Percentiles rank a stretch among this genome's conserved stretches.
These are phyloP conservation scores for Fonsecaea erecta DNA, from an alignment of 2,329 filamentous ascomycete genomes.

Conservation along the genomic window DNA sequence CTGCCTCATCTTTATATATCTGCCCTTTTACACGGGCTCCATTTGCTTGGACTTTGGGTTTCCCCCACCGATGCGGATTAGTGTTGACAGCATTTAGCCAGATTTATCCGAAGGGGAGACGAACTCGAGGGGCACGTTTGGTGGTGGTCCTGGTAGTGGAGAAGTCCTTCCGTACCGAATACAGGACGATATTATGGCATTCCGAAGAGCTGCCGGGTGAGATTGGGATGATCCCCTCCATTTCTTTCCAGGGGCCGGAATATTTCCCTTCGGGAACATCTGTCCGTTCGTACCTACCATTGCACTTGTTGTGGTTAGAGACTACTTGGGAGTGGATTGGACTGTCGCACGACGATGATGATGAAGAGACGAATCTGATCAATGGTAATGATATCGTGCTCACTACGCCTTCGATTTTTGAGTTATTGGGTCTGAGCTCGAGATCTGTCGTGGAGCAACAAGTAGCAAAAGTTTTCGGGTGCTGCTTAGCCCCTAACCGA, in stretches of 20 bases:
- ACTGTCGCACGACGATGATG: not conserved
- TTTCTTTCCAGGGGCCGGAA: not conserved
- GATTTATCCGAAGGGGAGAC: conserved; percentile 22
- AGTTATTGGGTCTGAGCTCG: not conserved
- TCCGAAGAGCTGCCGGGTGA: conserved; percentile 18
- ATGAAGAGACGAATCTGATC: not conserved
- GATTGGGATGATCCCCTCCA: not conserved
- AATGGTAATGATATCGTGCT: not conserved
- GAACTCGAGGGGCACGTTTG: conserved; percentile 4
- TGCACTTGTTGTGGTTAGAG: not conserved
- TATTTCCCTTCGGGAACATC: not conserved
- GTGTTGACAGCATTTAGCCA: conserved; percentile 28
- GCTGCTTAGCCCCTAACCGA: not conserved
- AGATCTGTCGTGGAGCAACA: not conserved
- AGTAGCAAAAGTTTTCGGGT: not conserved
- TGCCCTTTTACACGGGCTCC: conserved; percentile 16
- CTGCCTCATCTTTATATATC: not conserved
- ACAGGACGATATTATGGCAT: not conserved
- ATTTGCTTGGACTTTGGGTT: not conserved
- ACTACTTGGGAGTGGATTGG: not conserved
- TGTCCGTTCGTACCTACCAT: no score
- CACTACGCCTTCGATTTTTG: not conserved
- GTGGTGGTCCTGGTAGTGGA: no score
- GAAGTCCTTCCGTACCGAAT: no score
- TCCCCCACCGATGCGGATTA: not conserved